These are phyloP conservation scores for Termitomyces sp. DNA, from an alignment of 768 basidiomycete genomes.

Conservation along the genomic window DNA sequence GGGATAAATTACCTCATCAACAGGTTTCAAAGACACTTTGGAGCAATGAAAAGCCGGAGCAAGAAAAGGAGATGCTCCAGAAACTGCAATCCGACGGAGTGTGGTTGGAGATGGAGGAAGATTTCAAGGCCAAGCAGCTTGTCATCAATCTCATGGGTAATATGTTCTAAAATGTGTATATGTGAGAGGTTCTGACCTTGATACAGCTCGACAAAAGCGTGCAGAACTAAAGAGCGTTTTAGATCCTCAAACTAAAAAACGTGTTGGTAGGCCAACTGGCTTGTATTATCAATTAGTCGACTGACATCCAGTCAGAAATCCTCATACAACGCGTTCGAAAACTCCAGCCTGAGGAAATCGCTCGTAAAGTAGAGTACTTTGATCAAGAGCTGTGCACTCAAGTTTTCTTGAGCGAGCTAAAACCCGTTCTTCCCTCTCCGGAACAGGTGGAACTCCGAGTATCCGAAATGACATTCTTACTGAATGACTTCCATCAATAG, in stretches of 20 bases:
- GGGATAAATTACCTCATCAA: constrained; percentile 95
- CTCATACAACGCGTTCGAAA: constrained; percentile 84
- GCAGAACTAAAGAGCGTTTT: constrained; percentile 91
- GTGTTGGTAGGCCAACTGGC: constrained; percentile 64
- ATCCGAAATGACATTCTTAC: neutral
- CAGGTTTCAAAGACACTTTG: constrained; percentile 84
- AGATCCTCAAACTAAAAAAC: constrained; percentile 87
- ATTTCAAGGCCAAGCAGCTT: constrained; percentile 94
- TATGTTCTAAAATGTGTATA: neutral
- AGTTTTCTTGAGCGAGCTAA: constrained; percentile 84
- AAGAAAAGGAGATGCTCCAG: constrained; percentile 75
- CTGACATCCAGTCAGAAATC: constrained; percentile 56
- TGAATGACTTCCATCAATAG: constrained; percentile 26
- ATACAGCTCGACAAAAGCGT: constrained; percentile 70
- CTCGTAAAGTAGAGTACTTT: constrained; percentile 77
- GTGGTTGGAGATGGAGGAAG: constrained; percentile 96
- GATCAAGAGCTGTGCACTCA: constrained; percentile 85
- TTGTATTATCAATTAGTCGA: neutral
- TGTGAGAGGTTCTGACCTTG: constrained; percentile 8
- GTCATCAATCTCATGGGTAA: constrained; percentile 87
- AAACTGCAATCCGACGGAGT: constrained; percentile 83
- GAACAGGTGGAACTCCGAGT: constrained; percentile 60
- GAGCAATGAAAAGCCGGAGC: constrained; percentile 62
- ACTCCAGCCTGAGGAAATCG: constrained; percentile 84
- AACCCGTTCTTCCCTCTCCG: constrained; percentile 83